These are phyloP conservation scores for Persicaria maculosa DNA, from an alignment of 148 eudicot species.

Conservation along the genomic window DNA sequence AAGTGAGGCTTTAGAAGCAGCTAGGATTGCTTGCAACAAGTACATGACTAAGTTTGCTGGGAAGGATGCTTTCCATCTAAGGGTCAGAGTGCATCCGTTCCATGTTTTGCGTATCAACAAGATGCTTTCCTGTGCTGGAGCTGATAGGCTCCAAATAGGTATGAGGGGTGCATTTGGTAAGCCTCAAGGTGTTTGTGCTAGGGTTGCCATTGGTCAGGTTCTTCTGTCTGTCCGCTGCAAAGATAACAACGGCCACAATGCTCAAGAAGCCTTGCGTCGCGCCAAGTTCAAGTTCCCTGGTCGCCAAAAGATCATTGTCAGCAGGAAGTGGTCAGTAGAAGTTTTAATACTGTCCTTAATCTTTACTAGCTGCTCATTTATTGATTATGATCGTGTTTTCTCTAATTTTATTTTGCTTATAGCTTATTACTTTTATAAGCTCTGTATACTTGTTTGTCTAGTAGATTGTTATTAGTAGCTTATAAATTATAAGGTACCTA, in stretches of 20 bases:
- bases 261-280: conserved; percentile 43
- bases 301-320: conserved; percentile 43
- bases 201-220: conserved; percentile 44
- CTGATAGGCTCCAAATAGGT: conserved; percentile 54
- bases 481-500: too few species aligned
- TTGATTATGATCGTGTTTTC: too few species aligned
- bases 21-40: conserved; percentile 48
- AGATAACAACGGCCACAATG: conserved; percentile 30
- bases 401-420: too few species aligned
- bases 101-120: conserved; percentile 43
- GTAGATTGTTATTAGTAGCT: too few species aligned
- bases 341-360: too few species aligned
- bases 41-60: conserved; percentile 48
- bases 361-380: too few species aligned
- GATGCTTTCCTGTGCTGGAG: conserved; percentile 48
- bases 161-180: conserved; percentile 48
- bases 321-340: too few species aligned
- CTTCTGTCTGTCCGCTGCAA: conserved; percentile 42
- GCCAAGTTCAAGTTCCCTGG: conserved; percentile 52
- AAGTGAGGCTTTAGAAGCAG: conserved; percentile 47
- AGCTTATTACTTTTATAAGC: too few species aligned
- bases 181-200: conserved; percentile 36
- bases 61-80: conserved; percentile 47
- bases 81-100: conserved; percentile 46
- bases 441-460: too few species aligned